Evolutionary conservation across 306 rosid species (phyloP).

Genomic region (Ormosia semicastrata): DNA sequence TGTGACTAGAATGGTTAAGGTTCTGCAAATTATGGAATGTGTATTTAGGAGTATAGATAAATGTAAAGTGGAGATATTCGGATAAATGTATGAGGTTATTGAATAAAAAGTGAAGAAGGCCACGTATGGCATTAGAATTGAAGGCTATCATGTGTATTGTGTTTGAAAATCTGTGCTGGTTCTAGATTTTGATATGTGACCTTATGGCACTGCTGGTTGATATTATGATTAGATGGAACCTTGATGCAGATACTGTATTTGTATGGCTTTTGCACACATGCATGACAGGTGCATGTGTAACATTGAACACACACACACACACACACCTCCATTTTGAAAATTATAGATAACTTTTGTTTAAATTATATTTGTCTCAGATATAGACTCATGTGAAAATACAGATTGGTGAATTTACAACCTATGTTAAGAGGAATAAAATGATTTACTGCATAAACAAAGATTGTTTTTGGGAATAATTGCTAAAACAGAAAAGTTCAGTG

Average conservation of each 20-base stretch:
- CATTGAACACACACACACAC: background rate
- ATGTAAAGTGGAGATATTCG: background rate
- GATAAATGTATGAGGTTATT: background rate
- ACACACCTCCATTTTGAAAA: background rate
- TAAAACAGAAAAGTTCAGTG: background rate
- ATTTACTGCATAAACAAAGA: background rate
- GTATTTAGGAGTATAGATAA: background rate
- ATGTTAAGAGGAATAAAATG: background rate
- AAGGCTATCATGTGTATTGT: background rate
- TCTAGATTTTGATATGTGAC: background rate
- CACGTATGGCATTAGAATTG: background rate
- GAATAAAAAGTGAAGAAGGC: background rate
- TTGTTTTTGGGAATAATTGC: background rate
- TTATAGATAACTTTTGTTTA: background rate
- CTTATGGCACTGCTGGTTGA: background rate
- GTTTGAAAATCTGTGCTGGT: background rate
- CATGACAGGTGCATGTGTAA: background rate
- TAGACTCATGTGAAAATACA: background rate
- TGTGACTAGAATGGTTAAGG: background rate
- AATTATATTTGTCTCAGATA: background rate
- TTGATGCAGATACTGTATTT: background rate
- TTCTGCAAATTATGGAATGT: background rate
- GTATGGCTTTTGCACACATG: background rate
- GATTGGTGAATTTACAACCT: background rate
- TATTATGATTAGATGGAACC: background rate